Evolutionary conservation across 2,329 filamentous ascomycete species (phyloP).

Genomic region (Fusarium euwallaceae): DNA sequence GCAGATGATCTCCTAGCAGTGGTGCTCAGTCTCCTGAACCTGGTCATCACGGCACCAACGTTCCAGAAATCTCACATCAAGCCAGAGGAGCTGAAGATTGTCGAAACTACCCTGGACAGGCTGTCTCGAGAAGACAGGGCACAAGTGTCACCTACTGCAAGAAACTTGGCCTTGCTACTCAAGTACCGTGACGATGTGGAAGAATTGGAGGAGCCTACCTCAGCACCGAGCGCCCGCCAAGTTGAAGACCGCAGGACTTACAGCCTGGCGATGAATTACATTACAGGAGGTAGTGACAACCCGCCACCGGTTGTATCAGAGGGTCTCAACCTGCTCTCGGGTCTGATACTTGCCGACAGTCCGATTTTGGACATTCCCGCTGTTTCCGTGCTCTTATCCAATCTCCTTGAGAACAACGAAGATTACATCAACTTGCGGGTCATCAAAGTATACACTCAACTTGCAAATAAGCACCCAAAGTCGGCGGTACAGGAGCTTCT

Average conservation of each 20-base stretch:
- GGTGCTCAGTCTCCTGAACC: slow-evolving; percentile 71
- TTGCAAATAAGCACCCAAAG: slow-evolving; percentile 72
- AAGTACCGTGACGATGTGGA: slow-evolving; percentile 68
- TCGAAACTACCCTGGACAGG: slow-evolving; percentile 63
- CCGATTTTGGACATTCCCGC: slow-evolving; percentile 76
- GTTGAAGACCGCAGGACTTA: slow-evolving; percentile 73
- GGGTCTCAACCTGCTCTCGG: slow-evolving; percentile 71
- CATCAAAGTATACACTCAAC: slow-evolving; percentile 73
- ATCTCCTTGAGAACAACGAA: slow-evolving; percentile 74
- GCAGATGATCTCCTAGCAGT: slow-evolving; percentile 65
- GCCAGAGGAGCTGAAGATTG: slow-evolving; percentile 55
- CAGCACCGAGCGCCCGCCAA: slow-evolving; percentile 60
- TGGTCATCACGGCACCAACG: slow-evolving; percentile 68
- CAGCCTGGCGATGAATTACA: slow-evolving; percentile 73
- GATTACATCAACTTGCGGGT: slow-evolving; percentile 80
- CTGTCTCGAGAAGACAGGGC: slow-evolving; percentile 55
- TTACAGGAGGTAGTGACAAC: slow-evolving; percentile 68
- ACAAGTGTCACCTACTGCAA: slow-evolving; percentile 65
- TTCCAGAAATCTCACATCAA: slow-evolving; percentile 66
- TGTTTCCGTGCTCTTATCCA: slow-evolving; percentile 72
- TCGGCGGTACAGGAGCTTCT: slow-evolving; percentile 73
- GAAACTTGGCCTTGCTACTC: slow-evolving; percentile 68
- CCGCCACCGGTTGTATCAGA: slow-evolving; percentile 76
- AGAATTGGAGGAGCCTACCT: slow-evolving; percentile 54
- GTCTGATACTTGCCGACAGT: slow-evolving; percentile 67